phyloP scores from a whole-genome alignment of 805 yeast genomes.

The Zygosaccharomyces bailii region DNA sequence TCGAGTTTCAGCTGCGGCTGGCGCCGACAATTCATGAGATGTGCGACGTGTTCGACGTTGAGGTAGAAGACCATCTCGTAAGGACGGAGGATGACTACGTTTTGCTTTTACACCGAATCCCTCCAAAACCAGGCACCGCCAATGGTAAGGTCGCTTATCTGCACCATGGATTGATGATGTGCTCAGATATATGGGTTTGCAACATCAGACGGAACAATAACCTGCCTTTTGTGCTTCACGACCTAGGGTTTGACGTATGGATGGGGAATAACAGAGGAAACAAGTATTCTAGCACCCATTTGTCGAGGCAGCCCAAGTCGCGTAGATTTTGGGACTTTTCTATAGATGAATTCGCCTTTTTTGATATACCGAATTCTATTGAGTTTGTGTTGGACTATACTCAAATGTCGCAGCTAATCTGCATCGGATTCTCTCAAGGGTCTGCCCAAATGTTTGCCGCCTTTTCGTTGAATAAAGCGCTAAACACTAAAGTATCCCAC shows the following conservation, averaged over 20 bases:
- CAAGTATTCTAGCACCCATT: slow-evolving; percentile 84
- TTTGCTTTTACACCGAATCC: slow-evolving; percentile 69
- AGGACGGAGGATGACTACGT: slow-evolving; percentile 74
- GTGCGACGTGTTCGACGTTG: slow-evolving; percentile 65
- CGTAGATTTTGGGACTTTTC: slow-evolving; percentile 80
- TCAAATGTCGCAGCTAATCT: slow-evolving; percentile 46
- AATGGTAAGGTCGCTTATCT: slow-evolving; percentile 61
- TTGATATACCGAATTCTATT: slow-evolving; percentile 82
- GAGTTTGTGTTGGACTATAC: slow-evolving; percentile 64
- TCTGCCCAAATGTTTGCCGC: slow-evolving; percentile 91
- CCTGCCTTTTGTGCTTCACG: slow-evolving; percentile 72
- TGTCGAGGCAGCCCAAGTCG: slow-evolving; percentile 40
- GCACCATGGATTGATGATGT: slow-evolving; percentile 91
- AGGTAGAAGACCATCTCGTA: slow-evolving; percentile 72
- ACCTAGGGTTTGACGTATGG: slow-evolving; percentile 91
- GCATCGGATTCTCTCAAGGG: slow-evolving; percentile 91
- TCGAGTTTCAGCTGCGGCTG: slow-evolving; percentile 22
- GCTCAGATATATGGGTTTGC: slow-evolving; percentile 77
- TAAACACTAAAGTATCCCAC: slow-evolving; percentile 51
- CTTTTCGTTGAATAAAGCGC: slow-evolving; percentile 57
- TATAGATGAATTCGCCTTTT: slow-evolving; percentile 85
- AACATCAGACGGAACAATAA: slow-evolving; percentile 45
- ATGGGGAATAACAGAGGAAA: slow-evolving; percentile 91
- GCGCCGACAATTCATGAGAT: slow-evolving; percentile 60
- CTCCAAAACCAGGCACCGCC: slow-evolving; percentile 35